Evolutionary conservation across 371 early-diverging fungal genomes (phyloP).

Genomic region (Sporodiniella umbellata): DNA sequence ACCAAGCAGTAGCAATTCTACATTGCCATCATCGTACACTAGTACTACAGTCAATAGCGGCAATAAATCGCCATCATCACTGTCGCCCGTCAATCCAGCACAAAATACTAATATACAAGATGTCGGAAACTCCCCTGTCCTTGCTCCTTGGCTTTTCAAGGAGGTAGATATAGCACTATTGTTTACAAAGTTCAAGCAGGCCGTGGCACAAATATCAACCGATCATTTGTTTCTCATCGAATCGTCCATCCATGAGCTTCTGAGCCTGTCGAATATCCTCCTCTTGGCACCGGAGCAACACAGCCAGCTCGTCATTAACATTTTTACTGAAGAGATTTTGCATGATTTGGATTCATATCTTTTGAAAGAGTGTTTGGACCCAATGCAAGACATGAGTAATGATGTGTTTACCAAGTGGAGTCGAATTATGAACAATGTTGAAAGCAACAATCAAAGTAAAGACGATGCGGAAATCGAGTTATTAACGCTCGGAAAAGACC

Average conservation of each 20-base stretch:
- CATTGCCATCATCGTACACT: slow-evolving; percentile 11
- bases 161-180: slow-evolving; percentile 4
- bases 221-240: slow-evolving; percentile 17
- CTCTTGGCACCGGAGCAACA: slow-evolving; percentile 10
- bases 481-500: slow-evolving; percentile 8
- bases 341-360: slow-evolving; percentile 5
- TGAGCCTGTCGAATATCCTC: slow-evolving; percentile 12
- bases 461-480: slow-evolving; percentile 14
- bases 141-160: slow-evolving; percentile 18
- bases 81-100: slow-evolving; percentile 13
- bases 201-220: slow-evolving; percentile 10
- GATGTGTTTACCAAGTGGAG: slow-evolving; percentile 9
- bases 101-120: slow-evolving; percentile 14
- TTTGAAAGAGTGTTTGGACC: slow-evolving; percentile 12
- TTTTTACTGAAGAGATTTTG: slow-evolving; percentile 11
- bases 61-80: slow-evolving; percentile 6
- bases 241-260: slow-evolving; percentile 15
- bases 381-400: slow-evolving; percentile 11
- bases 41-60: slow-evolving; percentile 13
- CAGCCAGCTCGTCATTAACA: slow-evolving; percentile 9
- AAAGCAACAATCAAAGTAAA: slow-evolving; percentile 7
- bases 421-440: slow-evolving; percentile 12
- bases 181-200: slow-evolving; percentile 14
- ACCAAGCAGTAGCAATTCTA: slow-evolving; percentile 12
- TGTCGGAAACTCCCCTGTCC: slow-evolving; percentile 11